These are phyloP conservation scores for Ascomycota sp. DNA, from an alignment of 2,329 filamentous ascomycete species.

Conservation along the genomic window DNA sequence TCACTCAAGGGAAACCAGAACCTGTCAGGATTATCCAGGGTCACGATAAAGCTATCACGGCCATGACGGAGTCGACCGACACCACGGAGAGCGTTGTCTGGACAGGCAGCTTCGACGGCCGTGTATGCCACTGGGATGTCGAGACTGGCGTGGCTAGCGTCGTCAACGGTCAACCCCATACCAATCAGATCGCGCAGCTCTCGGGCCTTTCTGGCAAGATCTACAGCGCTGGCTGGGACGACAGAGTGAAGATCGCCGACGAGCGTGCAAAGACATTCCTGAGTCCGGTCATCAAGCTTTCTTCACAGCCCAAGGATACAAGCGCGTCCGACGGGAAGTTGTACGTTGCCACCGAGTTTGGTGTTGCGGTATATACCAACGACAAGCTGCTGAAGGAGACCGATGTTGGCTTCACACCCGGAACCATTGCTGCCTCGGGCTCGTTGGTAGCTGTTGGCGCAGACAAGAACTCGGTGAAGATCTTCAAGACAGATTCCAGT, in stretches of 20 bases:
- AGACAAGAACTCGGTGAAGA: slow-evolving; percentile 48
- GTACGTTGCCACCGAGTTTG: slow-evolving; percentile 32
- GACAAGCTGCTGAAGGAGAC: slow-evolving; percentile 36
- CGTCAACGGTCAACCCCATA: slow-evolving; percentile 62
- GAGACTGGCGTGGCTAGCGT: slow-evolving; percentile 42
- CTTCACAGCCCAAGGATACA: slow-evolving; percentile 61
- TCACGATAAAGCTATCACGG: slow-evolving; percentile 78
- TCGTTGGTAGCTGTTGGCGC: slow-evolving; percentile 52
- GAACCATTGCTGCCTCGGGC: slow-evolving; percentile 46
- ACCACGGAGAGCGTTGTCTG: slow-evolving; percentile 44
- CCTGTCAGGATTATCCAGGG: slow-evolving; percentile 57
- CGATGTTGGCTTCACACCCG: slow-evolving; percentile 41
- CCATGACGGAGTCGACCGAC: slow-evolving; percentile 27
- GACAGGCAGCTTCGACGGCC: slow-evolving; percentile 83
- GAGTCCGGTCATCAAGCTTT: slow-evolving; percentile 42
- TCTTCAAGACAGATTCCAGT: slow-evolving; percentile 39
- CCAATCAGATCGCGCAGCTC: slow-evolving; percentile 67
- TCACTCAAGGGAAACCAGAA: slow-evolving; percentile 45
- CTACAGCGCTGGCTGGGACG: slow-evolving; percentile 88
- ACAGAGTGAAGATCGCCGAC: slow-evolving; percentile 63
- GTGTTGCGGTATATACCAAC: slow-evolving; percentile 31
- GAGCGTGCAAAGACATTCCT: slow-evolving; percentile 52
- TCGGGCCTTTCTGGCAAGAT: slow-evolving; percentile 37
- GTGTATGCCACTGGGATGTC: slow-evolving; percentile 66
- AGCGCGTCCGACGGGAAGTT: slow-evolving; percentile 28